Evolutionary conservation across 371 early-diverging fungal species (phyloP).

Genomic region (Mortierella sp.): DNA sequence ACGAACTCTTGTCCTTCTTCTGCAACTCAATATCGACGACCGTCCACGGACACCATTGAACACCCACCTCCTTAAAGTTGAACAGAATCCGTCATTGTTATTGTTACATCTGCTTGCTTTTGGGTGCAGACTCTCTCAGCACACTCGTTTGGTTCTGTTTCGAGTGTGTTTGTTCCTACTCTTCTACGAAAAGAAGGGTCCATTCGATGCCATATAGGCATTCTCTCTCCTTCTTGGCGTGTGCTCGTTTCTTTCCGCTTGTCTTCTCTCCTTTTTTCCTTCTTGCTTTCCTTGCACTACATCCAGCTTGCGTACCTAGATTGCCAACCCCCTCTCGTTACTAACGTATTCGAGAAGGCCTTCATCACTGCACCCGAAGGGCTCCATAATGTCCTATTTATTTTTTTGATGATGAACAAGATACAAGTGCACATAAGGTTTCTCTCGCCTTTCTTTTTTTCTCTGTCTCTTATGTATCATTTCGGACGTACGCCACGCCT

Average conservation of each 20-base stretch:
- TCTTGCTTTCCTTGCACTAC: background rate
- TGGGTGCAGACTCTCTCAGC: too few species aligned
- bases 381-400: background rate
- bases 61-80: too few species aligned
- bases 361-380: slow-evolving; percentile 1
- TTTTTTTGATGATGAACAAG: background rate
- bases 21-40: too few species aligned
- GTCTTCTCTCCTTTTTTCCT: background rate
- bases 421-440: background rate
- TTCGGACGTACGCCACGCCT: slow-evolving; percentile 59
- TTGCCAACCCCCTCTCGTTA: background rate
- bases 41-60: too few species aligned
- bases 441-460: background rate
- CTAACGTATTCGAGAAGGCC: background rate
- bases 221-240: background rate
- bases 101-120: too few species aligned
- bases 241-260: background rate
- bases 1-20: too few species aligned
- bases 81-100: too few species aligned
- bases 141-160: too few species aligned
- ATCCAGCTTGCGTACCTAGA: background rate
- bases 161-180: too few species aligned
- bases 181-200: too few species aligned
- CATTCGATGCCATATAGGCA: too few species aligned
- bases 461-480: slow-evolving; percentile 25